phyloP scores from a whole-genome alignment of 2,329 filamentous ascomycete genomes.

The Clarireedia hainanense region DNA sequence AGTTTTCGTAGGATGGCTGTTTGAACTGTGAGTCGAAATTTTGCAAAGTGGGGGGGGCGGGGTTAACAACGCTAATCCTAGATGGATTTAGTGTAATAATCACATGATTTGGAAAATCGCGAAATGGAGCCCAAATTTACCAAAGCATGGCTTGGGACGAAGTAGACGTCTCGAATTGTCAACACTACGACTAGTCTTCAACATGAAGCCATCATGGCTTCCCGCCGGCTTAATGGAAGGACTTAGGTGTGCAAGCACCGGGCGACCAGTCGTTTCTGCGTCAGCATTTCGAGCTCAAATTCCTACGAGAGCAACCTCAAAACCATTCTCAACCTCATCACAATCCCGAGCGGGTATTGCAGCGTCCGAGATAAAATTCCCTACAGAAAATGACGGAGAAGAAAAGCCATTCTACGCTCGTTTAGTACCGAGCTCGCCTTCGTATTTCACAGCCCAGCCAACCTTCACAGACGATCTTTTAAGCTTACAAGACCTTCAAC shows the following conservation, averaged over 20 bases:
- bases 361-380: constrained; percentile 38
- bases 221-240: constrained; percentile 22
- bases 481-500: constrained; percentile 61
- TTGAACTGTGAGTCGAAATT: constrained; percentile 8
- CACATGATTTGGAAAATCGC: constrained; percentile 9
- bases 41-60: constrained; percentile 4
- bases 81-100: background rate
- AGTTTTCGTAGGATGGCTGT: constrained; percentile 6
- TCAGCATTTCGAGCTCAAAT: constrained; percentile 11
- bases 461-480: constrained; percentile 81
- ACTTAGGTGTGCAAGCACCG: constrained; percentile 17
- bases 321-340: constrained; percentile 24
- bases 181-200: constrained; percentile 12
- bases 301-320: constrained; percentile 14
- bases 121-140: background rate
- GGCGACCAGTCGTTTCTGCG: constrained; percentile 11
- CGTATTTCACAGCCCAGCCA: constrained; percentile 89
- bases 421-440: constrained; percentile 73
- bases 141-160: background rate
- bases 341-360: constrained; percentile 31
- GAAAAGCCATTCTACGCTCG: constrained; percentile 47
- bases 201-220: constrained; percentile 28
- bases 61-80: constrained; percentile 1
- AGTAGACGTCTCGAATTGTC: background rate
- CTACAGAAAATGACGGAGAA: constrained; percentile 15